Evolutionary conservation across 768 basidiomycete genomes (phyloP).

Genomic region (Pleurotus pulmonarius): DNA sequence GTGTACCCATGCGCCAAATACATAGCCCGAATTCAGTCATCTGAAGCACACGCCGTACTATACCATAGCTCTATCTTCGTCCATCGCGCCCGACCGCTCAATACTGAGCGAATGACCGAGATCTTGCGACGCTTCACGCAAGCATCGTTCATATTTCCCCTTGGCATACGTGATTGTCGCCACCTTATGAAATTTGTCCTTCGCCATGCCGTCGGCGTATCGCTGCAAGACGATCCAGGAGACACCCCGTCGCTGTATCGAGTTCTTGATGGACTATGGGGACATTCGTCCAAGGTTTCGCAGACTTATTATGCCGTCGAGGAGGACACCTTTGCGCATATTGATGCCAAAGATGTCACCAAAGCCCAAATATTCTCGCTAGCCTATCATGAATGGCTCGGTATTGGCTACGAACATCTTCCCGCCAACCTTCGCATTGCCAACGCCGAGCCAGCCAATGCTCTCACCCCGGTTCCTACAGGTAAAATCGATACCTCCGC

Average conservation of each 20-base stretch:
- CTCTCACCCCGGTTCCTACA: too few relatives aligned
- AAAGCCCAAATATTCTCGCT: background rate
- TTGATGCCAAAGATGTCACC: background rate
- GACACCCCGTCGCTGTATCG: background rate
- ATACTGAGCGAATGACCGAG: background rate
- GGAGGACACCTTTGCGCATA: background rate
- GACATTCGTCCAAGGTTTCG: background rate
- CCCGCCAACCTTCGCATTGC: background rate
- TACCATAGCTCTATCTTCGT: slow-evolving; percentile 7
- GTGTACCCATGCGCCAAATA: too few relatives aligned
- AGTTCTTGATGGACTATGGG: background rate
- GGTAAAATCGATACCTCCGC: too few relatives aligned
- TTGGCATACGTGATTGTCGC: slow-evolving; percentile 1
- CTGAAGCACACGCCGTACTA: background rate
- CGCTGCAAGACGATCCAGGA: background rate
- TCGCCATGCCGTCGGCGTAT: background rate
- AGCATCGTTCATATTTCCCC: background rate
- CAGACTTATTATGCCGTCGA: background rate
- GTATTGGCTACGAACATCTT: background rate
- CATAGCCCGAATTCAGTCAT: too few relatives aligned
- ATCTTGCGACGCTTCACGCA: background rate
- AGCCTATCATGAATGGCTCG: background rate
- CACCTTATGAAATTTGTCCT: slow-evolving; percentile 2
- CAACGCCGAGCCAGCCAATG: too few relatives aligned
- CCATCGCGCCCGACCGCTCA: background rate